Conservation (phyloP, 768 basidiomycete genomes). For the Tylopilus plumbeoviolaceoides region DNA sequence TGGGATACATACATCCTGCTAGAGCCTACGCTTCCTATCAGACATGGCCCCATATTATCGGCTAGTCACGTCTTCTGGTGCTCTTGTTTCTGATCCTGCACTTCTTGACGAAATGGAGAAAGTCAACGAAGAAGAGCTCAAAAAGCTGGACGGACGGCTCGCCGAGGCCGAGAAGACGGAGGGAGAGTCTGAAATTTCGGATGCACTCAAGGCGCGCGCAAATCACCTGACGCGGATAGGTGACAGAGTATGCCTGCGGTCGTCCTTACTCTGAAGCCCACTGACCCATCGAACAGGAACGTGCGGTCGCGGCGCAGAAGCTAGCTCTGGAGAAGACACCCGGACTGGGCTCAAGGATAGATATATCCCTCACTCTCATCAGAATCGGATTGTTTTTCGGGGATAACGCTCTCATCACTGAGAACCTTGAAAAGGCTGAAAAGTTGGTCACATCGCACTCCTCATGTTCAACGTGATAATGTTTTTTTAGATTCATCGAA, state of each 20-base stretch:
- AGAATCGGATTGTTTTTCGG: slow-evolving; percentile 89
- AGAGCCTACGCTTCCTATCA: slow-evolving; percentile 25
- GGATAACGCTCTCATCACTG: slow-evolving; percentile 66
- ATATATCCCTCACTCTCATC: slow-evolving; percentile 84
- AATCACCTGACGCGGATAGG: slow-evolving; percentile 87
- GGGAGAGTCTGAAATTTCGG: slow-evolving; percentile 91
- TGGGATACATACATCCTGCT: neutral
- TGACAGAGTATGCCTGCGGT: slow-evolving; percentile 50
- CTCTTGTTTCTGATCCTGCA: slow-evolving; percentile 39
- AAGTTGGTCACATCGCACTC: slow-evolving; percentile 47
- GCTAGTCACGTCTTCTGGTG: slow-evolving; percentile 47
- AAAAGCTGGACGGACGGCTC: slow-evolving; percentile 70
- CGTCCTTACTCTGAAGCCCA: neutral
- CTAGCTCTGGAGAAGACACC: slow-evolving; percentile 88
- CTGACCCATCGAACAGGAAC: slow-evolving; percentile 48
- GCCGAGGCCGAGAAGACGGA: slow-evolving; percentile 86
- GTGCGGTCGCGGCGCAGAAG: slow-evolving; percentile 76
- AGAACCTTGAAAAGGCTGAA: slow-evolving; percentile 75
- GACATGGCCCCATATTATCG: slow-evolving; percentile 89
- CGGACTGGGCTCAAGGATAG: slow-evolving; percentile 89
- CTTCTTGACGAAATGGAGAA: slow-evolving; percentile 32
- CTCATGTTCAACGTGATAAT: neutral
- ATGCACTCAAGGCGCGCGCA: slow-evolving; percentile 79
- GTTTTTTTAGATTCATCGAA: slow-evolving; percentile 69
- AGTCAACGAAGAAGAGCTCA: slow-evolving; percentile 68